Evolutionary conservation across 2,329 filamentous ascomycete genomes (phyloP).

Genomic region (Penicillium griseofulvum): DNA sequence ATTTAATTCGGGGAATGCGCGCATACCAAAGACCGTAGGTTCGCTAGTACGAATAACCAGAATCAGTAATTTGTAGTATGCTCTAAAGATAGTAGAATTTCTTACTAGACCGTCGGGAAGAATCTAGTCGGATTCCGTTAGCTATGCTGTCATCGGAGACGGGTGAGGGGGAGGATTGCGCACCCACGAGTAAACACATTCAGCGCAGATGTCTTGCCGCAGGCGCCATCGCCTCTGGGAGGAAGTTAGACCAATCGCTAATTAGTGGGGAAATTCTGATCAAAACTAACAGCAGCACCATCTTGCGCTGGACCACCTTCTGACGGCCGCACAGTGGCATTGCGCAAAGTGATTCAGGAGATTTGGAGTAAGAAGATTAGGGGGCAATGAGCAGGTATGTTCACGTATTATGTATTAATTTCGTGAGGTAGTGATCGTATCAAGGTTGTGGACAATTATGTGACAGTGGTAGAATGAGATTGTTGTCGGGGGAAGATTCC

Average conservation of each 20-base stretch:
- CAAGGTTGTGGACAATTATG: constrained; percentile 3
- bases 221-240: constrained; percentile 84
- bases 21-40: constrained; percentile 80
- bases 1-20: neutral
- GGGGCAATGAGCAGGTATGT: neutral
- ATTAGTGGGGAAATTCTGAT: neutral
- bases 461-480: constrained; percentile 42
- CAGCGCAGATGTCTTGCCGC: constrained; percentile 92
- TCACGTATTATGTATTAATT: neutral
- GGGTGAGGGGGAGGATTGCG: constrained; percentile 29
- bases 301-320: constrained; percentile 91
- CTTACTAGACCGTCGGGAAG: constrained; percentile 93
- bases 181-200: constrained; percentile 99
- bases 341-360: constrained; percentile 18
- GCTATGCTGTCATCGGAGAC: constrained; percentile 6
- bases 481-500: constrained; percentile 22
- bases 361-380: neutral
- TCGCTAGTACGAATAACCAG: constrained; percentile 53
- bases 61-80: constrained; percentile 21
- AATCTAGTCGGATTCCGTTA: constrained; percentile 57
- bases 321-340: constrained; percentile 67
- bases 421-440: constrained; percentile 6
- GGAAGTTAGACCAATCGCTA: constrained; percentile 19
- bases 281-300: constrained; percentile 72
- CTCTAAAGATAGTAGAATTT: neutral